A percentile compares a stretch with the other conserved stretches of the same genome.
Conservation (phyloP, 2,329 filamentous ascomycete species). For the Venturiaceae sp. region DNA sequence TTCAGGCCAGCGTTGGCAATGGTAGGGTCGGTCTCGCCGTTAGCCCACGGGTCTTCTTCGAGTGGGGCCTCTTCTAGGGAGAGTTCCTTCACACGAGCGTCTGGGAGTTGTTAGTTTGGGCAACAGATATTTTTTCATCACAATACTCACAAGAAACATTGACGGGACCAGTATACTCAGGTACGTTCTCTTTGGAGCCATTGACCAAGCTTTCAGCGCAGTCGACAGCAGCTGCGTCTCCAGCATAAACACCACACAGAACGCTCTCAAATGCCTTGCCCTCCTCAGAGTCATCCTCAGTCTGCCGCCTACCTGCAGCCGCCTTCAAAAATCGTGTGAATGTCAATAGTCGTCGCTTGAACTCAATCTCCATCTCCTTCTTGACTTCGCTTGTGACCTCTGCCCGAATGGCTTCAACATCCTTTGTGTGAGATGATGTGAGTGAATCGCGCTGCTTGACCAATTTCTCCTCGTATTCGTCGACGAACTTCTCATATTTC, state of each 20-base stretch:
- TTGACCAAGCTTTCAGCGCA: conserved; percentile 71
- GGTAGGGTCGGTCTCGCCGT: conserved; percentile 51
- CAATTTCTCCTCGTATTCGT: conserved; percentile 56
- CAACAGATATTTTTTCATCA: not conserved
- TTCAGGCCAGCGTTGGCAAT: conserved; percentile 56
- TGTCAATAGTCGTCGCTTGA: conserved; percentile 55
- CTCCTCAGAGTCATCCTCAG: conserved; percentile 64
- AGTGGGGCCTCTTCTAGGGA: conserved; percentile 37
- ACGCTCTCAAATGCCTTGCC: conserved; percentile 75
- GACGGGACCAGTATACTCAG: conserved; percentile 54
- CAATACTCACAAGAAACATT: conserved; percentile 59
- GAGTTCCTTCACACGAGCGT: conserved; percentile 26
- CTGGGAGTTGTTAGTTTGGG: conserved; percentile 11
- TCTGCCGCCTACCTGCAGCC: conserved; percentile 62
- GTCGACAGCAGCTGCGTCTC: conserved; percentile 63
- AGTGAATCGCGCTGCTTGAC: conserved; percentile 47
- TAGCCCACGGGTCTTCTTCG: conserved; percentile 39
- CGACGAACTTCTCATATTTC: conserved; percentile 66
- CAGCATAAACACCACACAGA: conserved; percentile 67
- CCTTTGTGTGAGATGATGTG: conserved; percentile 44
- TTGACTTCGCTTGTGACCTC: conserved; percentile 47
- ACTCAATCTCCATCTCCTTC: conserved; percentile 39
- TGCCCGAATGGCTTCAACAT: conserved; percentile 46
- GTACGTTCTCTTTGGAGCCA: conserved; percentile 56
- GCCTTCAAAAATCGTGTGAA: conserved; percentile 74